Base-by-base conservation (phyloP, 2,329 filamentous ascomycete species). In the Fusarium avenaceum region DNA sequence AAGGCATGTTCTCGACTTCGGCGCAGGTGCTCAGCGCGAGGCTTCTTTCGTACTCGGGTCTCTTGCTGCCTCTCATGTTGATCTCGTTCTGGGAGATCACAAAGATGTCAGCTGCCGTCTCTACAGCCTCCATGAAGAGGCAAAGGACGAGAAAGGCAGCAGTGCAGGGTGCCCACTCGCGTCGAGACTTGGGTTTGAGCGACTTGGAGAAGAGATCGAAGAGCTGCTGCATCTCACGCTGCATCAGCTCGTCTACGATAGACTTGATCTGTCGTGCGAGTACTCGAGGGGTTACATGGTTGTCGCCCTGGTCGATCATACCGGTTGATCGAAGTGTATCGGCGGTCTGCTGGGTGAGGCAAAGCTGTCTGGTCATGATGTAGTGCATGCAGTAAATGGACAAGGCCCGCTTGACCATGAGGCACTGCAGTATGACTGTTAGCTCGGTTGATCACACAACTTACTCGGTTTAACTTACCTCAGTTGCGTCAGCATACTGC, bases 321-420 rank as follows among this genome's bases (percentile, higher is more conserved):
- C 80, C 80, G 3, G 80, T 82, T 17, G 78, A 67, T 38, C 77
- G 75, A 22, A 87, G 78, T 7, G 76, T 75, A 61, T 76, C 69
- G 38, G 87, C 75, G 28, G 82, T 83, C 42, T 77, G 73, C 8
- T 73, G 73, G 10, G 85, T 86, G 33, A 88, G 77, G 73, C 81
- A 84, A 22, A 88, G 79, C 68, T 88, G 86, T 6, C 83, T 81
- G 7, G 84, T 83, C 77, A 88, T 83, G 63, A 87, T 78, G 73
- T 86, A 88, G 72, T 88, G 84, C 80, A 85, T 85, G 43, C 82
- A 82, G 74, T 87, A 86, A 49, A 88, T 84, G 38, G 81, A 80
- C 20, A 88, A 79, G 2, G 86, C 85, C 39, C 81, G 80, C 72
- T 83, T 83, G 44, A 87, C 86, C 71, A 88, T 85, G 11, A 79